Percentiles rank a stretch among this genome's conserved stretches.
phyloP scores from a whole-genome alignment of 306 rosid species.

The Inga leiocalycina region DNA sequence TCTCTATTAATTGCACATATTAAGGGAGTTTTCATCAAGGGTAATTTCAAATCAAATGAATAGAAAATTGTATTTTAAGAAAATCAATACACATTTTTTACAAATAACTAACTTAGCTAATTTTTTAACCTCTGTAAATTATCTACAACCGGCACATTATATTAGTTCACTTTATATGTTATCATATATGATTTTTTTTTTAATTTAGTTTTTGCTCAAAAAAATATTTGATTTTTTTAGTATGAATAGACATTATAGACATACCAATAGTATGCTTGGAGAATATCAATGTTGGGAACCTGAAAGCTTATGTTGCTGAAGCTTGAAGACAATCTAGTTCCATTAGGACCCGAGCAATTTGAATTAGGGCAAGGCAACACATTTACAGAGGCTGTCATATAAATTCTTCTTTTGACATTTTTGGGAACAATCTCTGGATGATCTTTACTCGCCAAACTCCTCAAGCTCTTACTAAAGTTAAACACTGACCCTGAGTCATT shows the following conservation, averaged over 20 bases:
- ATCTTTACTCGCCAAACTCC: constrained; percentile 40
- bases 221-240: too few species aligned
- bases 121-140: too few species aligned
- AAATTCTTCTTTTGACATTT: constrained; percentile 24
- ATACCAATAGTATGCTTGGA: constrained; percentile 46
- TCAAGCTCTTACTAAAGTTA: constrained; percentile 18
- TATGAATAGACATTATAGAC: constrained; percentile 12
- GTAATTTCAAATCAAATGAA: too few species aligned
- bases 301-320: constrained; percentile 45
- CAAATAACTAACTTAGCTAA: too few species aligned
- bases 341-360: constrained; percentile 33
- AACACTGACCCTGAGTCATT: constrained; percentile 21
- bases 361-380: constrained; percentile 29
- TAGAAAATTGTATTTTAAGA: too few species aligned
- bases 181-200: too few species aligned
- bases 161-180: too few species aligned
- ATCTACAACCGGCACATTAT: too few species aligned
- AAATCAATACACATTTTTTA: too few species aligned
- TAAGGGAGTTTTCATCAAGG: too few species aligned
- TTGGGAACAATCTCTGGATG: constrained; percentile 38
- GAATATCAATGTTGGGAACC: constrained; percentile 26
- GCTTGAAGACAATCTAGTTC: constrained; percentile 29
- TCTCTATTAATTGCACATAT: too few species aligned
- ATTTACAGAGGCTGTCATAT: constrained; percentile 38
- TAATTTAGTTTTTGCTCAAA: too few species aligned